A percentile compares a stretch with the other conserved stretches of the same genome.
Evolutionary conservation across 352 stramenopile genomes (phyloP).

Genomic region (Pythium phragmiticola): DNA sequence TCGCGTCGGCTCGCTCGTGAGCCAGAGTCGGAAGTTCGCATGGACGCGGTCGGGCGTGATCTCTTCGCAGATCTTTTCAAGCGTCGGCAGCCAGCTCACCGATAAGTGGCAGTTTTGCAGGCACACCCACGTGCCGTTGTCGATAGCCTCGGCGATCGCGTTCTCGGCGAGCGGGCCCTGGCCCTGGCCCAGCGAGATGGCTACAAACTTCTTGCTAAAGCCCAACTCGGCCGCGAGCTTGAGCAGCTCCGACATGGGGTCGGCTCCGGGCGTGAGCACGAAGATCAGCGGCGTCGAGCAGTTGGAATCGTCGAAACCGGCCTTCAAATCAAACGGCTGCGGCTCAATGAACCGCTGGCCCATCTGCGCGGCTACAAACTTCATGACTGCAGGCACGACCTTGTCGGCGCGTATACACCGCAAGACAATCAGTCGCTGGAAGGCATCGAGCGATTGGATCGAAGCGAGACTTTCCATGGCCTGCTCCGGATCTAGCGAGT

Average conservation of each 20-base stretch:
- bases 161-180: constrained; percentile 92
- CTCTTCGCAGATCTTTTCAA: constrained; percentile 94
- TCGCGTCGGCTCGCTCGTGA: constrained; percentile 92
- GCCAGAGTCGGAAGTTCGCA: constrained; percentile 92
- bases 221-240: constrained; percentile 90
- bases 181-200: constrained; percentile 93
- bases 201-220: constrained; percentile 92
- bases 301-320: constrained; percentile 91
- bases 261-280: constrained; percentile 92
- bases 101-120: constrained; percentile 96
- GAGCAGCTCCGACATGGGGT: constrained; percentile 94
- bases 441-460: constrained; percentile 64
- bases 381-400: constrained; percentile 89
- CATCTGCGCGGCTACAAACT: constrained; percentile 89
- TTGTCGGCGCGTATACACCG: constrained; percentile 92
- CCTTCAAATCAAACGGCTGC: constrained; percentile 91
- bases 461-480: constrained; percentile 54
- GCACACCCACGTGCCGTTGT: constrained; percentile 94
- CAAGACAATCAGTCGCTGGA: constrained; percentile 91
- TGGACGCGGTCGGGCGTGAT: constrained; percentile 91
- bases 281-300: constrained; percentile 95
- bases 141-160: constrained; percentile 90
- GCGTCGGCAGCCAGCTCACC: constrained; percentile 92
- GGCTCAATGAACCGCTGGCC: constrained; percentile 93
- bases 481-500: constrained; percentile 80